A percentile compares a stretch with the other conserved stretches of the same genome.
These are phyloP conservation scores for Candida sp. DNA, from an alignment of 1,139 yeast species.

Conservation along the genomic window DNA sequence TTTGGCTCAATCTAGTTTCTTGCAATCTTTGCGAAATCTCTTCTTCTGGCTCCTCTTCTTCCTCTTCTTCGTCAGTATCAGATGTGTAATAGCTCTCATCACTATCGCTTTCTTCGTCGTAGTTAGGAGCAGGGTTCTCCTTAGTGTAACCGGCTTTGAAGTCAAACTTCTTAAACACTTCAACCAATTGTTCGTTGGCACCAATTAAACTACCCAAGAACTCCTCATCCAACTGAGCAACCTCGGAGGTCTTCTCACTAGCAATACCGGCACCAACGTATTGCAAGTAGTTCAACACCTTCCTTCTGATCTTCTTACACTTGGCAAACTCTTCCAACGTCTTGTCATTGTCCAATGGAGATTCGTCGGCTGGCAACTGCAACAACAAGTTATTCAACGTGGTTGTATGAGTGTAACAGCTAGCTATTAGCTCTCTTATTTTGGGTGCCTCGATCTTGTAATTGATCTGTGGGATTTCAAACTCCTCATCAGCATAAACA, in stretches of 20 bases:
- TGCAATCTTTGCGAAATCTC: conserved; percentile 21
- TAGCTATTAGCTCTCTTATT: conserved; percentile 71
- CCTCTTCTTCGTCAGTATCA: conserved; percentile 41
- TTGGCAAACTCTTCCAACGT: conserved; percentile 68
- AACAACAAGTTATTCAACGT: conserved; percentile 69
- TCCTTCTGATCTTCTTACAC: conserved; percentile 78
- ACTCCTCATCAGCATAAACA: conserved; percentile 57
- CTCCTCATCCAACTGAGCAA: conserved; percentile 62
- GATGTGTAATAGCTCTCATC: conserved; percentile 48
- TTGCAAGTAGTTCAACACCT: conserved; percentile 81
- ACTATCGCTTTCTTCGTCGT: conserved; percentile 31
- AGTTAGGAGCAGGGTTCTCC: conserved; percentile 40
- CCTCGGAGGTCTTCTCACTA: conserved; percentile 30
- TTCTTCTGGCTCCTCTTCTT: conserved; percentile 25
- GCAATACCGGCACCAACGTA: conserved; percentile 63
- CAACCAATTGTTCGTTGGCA: conserved; percentile 89
- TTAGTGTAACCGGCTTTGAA: conserved; percentile 39
- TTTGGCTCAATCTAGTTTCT: conserved; percentile 17
- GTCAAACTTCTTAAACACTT: conserved; percentile 73
- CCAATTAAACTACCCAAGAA: conserved; percentile 83
- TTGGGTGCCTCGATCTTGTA: conserved; percentile 75
- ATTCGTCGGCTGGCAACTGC: conserved; percentile 53
- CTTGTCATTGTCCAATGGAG: conserved; percentile 65
- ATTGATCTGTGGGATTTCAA: conserved; percentile 69
- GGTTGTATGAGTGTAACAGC: conserved; percentile 77